Percentiles rank a stretch among this genome's conserved stretches.
Conservation (phyloP, 352 stramenopile genomes). For the Phytophthora kernoviae region DNA sequence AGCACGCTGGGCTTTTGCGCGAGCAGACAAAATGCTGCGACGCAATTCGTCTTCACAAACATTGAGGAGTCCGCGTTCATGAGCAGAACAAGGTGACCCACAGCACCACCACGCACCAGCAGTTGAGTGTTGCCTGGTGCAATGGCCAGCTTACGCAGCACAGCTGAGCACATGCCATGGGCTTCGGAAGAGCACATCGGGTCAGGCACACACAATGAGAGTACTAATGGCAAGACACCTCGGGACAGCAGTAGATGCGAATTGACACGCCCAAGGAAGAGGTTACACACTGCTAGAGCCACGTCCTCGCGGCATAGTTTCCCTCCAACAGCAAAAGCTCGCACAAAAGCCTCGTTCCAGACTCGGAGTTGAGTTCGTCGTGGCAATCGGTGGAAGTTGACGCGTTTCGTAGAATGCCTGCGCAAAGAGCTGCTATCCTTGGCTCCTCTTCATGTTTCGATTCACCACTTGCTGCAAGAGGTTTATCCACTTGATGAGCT, state of each 20-base stretch:
- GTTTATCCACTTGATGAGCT: slow-evolving; percentile 3
- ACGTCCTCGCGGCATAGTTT: slow-evolving; percentile 51
- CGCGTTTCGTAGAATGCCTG: slow-evolving; percentile 60
- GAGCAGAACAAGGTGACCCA: slow-evolving; percentile 58
- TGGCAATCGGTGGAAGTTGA: slow-evolving; percentile 47
- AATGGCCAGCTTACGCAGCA: slow-evolving; percentile 69
- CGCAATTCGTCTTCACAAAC: slow-evolving; percentile 71
- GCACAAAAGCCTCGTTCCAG: slow-evolving; percentile 47
- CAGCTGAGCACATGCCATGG: slow-evolving; percentile 54
- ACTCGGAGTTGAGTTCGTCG: slow-evolving; percentile 40
- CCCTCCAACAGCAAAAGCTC: slow-evolving; percentile 46
- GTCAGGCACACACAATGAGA: slow-evolving; percentile 48
- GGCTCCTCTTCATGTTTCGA: slow-evolving; percentile 5
- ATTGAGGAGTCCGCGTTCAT: slow-evolving; percentile 35
- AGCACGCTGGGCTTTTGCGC: slow-evolving; percentile 52
- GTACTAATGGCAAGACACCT: slow-evolving; percentile 54
- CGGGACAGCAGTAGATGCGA: slow-evolving; percentile 54
- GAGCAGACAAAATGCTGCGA: slow-evolving; percentile 68
- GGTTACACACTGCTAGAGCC: slow-evolving; percentile 63
- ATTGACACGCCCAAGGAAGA: slow-evolving; percentile 71
- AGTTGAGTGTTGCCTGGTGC: slow-evolving; percentile 69
- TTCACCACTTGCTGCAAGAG: neutral
- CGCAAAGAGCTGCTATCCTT: slow-evolving; percentile 32
- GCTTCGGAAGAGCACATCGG: slow-evolving; percentile 17
- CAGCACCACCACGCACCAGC: slow-evolving; percentile 59